A percentile compares a stretch with the other conserved stretches of the same genome.
Conservation (phyloP, 345 rosid species). For the Hypericum androsaemum region DNA sequence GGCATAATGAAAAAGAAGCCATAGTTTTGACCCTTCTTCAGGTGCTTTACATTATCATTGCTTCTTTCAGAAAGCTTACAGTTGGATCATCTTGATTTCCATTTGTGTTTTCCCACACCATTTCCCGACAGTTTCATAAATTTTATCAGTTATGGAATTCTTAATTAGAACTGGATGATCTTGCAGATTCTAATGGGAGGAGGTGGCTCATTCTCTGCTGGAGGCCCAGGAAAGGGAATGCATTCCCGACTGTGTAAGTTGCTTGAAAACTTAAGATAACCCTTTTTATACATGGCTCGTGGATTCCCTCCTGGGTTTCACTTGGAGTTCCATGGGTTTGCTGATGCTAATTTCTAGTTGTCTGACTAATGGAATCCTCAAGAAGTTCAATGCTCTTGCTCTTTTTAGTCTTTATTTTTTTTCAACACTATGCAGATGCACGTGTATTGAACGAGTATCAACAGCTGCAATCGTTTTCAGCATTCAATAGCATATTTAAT, state of each 20-base stretch:
- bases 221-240: slow-evolving; percentile 99
- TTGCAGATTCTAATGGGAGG: slow-evolving; percentile 92
- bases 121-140: too few species aligned
- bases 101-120: background rate
- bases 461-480: slow-evolving; percentile 65
- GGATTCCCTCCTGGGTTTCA: background rate
- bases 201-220: slow-evolving; percentile 94
- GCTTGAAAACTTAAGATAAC: background rate
- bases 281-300: background rate
- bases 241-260: slow-evolving; percentile 83
- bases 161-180: background rate
- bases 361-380: background rate
- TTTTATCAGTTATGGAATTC: background rate
- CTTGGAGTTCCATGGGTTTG: too few species aligned
- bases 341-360: too few species aligned
- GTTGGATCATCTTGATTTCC: background rate
- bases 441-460: slow-evolving; percentile 60
- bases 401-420: slow-evolving; percentile 3
- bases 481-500: slow-evolving; percentile 81
- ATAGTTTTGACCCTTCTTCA: slow-evolving; percentile 73
- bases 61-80: background rate
- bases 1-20: slow-evolving; percentile 70
- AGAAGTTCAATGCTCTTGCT: background rate
- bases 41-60: slow-evolving; percentile 30
- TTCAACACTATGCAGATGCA: slow-evolving; percentile 43